A percentile compares a stretch with the other conserved stretches of the same genome.
Evolutionary conservation across 2,329 filamentous ascomycete genomes (phyloP).

Genomic region (Fusarium zealandicum): DNA sequence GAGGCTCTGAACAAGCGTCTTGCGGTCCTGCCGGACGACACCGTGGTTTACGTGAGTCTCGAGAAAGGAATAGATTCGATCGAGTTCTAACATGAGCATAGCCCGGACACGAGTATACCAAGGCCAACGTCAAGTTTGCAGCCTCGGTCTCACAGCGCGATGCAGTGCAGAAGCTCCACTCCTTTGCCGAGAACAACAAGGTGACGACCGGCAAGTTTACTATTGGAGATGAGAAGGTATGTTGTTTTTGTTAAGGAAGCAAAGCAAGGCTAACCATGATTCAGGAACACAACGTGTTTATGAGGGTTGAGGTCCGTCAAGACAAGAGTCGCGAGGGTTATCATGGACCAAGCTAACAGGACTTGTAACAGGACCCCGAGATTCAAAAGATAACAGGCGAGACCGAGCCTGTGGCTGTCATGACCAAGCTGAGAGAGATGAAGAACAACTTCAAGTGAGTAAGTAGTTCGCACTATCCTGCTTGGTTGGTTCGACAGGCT

Average conservation of each 20-base stretch:
- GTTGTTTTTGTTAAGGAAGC: conserved; percentile 3
- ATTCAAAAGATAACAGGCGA: conserved; percentile 86
- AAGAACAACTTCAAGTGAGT: conserved; percentile 80
- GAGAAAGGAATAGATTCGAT: not conserved
- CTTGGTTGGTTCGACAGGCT: not conserved
- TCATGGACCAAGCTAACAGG: not conserved
- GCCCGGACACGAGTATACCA: conserved; percentile 99
- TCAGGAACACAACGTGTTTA: conserved; percentile 94
- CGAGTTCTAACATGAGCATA: conserved; percentile 45
- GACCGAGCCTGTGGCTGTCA: conserved; percentile 81
- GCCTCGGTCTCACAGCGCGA: conserved; percentile 77
- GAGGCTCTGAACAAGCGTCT: conserved; percentile 88
- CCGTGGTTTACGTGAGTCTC: conserved; percentile 80
- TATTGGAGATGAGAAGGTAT: conserved; percentile 94
- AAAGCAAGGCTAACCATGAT: conserved; percentile 3
- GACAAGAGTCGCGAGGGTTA: not conserved
- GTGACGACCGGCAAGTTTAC: conserved; percentile 96
- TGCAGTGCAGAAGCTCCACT: conserved; percentile 77
- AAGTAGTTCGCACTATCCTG: conserved; percentile 36
- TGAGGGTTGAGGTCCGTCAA: conserved; percentile 77
- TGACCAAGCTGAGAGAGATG: conserved; percentile 85
- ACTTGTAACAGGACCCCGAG: conserved; percentile 69
- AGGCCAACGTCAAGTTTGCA: conserved; percentile 89
- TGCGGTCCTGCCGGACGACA: conserved; percentile 83
- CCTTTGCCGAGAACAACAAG: conserved; percentile 79